Evolutionary conservation across 2,329 filamentous ascomycete species (phyloP).

Genomic region (Berkeleyomyces basicola): DNA sequence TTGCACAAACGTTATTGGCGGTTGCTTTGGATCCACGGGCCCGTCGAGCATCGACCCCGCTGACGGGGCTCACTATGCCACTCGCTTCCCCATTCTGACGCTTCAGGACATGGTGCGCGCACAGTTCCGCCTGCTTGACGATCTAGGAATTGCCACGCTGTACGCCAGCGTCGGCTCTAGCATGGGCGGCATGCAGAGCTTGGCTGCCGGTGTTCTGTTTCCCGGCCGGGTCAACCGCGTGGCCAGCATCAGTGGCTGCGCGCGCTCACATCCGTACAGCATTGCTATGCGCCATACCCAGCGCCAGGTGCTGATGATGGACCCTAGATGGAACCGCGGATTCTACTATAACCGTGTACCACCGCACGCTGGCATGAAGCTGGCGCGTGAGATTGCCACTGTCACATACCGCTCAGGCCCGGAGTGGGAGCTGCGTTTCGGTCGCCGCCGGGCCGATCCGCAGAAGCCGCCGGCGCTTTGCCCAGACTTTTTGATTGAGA

Average conservation of each 20-base stretch:
- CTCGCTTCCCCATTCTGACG: conserved; percentile 85
- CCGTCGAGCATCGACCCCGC: conserved; percentile 77
- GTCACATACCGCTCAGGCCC: conserved; percentile 93
- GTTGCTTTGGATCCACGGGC: conserved; percentile 90
- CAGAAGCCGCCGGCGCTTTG: conserved; percentile 82
- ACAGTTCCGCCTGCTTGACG: conserved; percentile 77
- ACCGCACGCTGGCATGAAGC: conserved; percentile 93
- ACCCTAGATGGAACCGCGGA: conserved; percentile 88
- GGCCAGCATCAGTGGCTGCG: conserved; percentile 83
- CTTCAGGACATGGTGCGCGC: conserved; percentile 96
- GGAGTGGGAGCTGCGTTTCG: conserved; percentile 94
- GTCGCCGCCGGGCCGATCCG: conserved; percentile 68
- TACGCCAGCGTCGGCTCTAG: conserved; percentile 89
- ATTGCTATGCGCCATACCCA: conserved; percentile 98
- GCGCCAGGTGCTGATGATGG: conserved; percentile 96
- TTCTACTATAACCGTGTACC: conserved; percentile 84
- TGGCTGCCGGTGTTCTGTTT: conserved; percentile 73
- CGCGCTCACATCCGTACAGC: conserved; percentile 87
- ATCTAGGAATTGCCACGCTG: conserved; percentile 57
- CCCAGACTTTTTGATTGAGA: conserved; percentile 94
- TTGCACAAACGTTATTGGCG: conserved; percentile 91
- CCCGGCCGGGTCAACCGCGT: conserved; percentile 67
- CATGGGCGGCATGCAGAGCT: conserved; percentile 97
- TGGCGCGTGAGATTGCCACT: conserved; percentile 90
- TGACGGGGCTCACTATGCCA: conserved; percentile 78